Evolutionary conservation across 2,329 filamentous ascomycete genomes (phyloP), one percentile per base, ranked within the genome.

Genomic region (Verticillium longisporum): DNA sequence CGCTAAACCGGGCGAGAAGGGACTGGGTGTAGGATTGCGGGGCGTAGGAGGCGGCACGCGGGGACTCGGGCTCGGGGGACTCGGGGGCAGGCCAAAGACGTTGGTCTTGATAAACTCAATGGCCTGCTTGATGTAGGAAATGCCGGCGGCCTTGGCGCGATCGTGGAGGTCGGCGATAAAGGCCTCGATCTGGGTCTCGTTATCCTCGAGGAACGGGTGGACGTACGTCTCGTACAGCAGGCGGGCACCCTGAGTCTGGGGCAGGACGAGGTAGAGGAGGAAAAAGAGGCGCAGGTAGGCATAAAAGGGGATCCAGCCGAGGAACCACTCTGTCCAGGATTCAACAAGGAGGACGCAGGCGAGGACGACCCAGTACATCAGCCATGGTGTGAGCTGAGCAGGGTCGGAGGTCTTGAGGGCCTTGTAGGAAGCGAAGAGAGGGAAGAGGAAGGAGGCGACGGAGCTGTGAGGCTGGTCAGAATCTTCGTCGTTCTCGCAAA

Each of bases 361-460:
- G 66, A 97, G 85, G 31, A 97, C 92, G 63, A 97, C 92, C 90
- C 94, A 99, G 83, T 98, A 99, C 90, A 98, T 98, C 67, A 98
- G 85, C 95, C 95, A 99, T 88, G 94, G 94, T 65, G 91, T 91
- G 63, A 97, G 83, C 72, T 96, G 88, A 41, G 91, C 88, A 2
- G 93, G 92, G 74, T 97, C 91, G 59, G 90, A 89, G 15, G 92
- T 93, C 78, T 95, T 94, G 71, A 99, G 89, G 57, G 95, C 94
- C 81, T 98, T 98, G 84, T 97, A 98, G 66, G 94, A 97, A 67
- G 94, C 93, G 78, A 97, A 98, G 65, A 97, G 87, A 58, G 95
- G 95, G 73, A 98, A 96, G 72, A 97, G 87, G 72, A 96, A 92
- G 61, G 93, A 96, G 62, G 90, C 88, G 73, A 94, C 76, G 65